Conservation (phyloP, 1,139 yeast species). For the Candida sanyaensis region DNA sequence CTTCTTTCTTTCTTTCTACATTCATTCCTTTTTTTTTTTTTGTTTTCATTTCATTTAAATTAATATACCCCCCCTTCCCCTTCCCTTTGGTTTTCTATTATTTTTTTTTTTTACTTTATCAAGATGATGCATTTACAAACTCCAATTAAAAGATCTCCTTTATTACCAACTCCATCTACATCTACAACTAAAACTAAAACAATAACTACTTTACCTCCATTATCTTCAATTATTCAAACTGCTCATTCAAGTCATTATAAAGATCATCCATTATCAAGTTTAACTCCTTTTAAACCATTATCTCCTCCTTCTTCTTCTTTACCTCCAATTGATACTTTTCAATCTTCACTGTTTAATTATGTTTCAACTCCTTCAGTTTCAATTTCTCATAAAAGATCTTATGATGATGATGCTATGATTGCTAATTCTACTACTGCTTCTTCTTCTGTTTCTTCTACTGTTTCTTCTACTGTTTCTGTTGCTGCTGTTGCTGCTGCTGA, state of each 20-base stretch:
- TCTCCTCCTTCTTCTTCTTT: conserved; percentile 14
- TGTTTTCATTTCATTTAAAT: neutral
- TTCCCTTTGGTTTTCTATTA: neutral
- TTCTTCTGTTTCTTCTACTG: too few relatives aligned
- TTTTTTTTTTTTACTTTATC: neutral
- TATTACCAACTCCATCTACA: conserved; percentile 26
- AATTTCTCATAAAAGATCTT: neutral
- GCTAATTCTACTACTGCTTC: too few relatives aligned
- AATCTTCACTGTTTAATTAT: neutral
- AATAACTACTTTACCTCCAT: conserved; percentile 40
- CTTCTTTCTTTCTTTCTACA: too few relatives aligned
- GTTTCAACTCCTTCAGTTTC: conserved; percentile 14
- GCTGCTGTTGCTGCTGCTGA: conserved; percentile 11
- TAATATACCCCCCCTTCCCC: too few relatives aligned
- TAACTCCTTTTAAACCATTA: conserved; percentile 17
- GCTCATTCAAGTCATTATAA: conserved; percentile 17
- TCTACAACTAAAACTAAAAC: conserved; percentile 4
- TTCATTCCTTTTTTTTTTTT: too few relatives aligned
- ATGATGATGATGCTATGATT: neutral
- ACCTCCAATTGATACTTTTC: conserved; percentile 25
- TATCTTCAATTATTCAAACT: conserved; percentile 35
- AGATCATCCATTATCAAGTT: conserved; percentile 39
- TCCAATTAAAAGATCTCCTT: conserved; percentile 30
- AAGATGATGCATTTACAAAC: conserved; percentile 26
- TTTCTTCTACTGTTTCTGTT: too few relatives aligned